Evolutionary conservation across 805 yeast species (phyloP).

Genomic region (Jamesozyma spencerorum): DNA sequence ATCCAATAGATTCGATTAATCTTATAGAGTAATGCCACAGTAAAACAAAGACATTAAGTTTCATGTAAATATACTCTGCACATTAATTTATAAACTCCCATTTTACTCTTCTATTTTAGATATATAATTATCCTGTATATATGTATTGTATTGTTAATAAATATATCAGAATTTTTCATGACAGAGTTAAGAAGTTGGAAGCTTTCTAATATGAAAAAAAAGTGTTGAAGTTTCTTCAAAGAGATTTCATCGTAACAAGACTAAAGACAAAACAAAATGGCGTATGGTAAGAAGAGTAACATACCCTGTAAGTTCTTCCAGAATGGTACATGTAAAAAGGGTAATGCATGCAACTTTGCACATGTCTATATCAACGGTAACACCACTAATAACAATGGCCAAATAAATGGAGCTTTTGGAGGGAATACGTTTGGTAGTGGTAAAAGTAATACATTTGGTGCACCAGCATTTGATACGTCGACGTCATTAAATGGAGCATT

Average conservation of each 20-base stretch:
- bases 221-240: too few relatives aligned
- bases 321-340: constrained; percentile 37
- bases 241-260: too few relatives aligned
- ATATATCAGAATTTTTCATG: too few relatives aligned
- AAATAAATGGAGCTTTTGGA: constrained; percentile 1
- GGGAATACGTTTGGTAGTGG: constrained; percentile 8
- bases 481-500: constrained; percentile 1
- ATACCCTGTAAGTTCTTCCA: constrained; percentile 38
- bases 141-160: too few relatives aligned
- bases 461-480: background rate
- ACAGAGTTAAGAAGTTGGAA: background rate
- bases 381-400: constrained; percentile 5
- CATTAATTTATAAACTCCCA: too few relatives aligned
- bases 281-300: constrained; percentile 7
- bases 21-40: too few relatives aligned
- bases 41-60: too few relatives aligned
- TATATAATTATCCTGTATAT: too few relatives aligned
- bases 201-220: background rate
- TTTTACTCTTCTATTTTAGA: too few relatives aligned
- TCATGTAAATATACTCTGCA: too few relatives aligned
- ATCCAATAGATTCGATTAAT: background rate
- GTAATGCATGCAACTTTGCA: constrained; percentile 36
- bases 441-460: background rate
- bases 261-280: constrained; percentile 1
- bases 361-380: constrained; percentile 29